Conservation (phyloP, 2,329 filamentous ascomycete species). For the Dryadomyces quercus-mongolicae region DNA sequence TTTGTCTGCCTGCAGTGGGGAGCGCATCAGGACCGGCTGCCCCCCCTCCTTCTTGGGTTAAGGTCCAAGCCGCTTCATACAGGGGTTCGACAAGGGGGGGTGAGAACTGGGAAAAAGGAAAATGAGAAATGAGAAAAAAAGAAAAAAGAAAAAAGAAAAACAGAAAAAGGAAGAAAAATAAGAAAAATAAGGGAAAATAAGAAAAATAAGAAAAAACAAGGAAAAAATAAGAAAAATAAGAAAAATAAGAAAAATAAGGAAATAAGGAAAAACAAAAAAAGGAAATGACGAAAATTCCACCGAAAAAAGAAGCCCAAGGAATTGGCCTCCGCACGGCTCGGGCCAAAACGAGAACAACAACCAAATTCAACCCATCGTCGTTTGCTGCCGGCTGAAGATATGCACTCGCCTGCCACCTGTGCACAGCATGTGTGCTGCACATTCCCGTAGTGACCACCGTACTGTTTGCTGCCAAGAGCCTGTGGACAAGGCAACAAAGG, state of each 20-base stretch:
- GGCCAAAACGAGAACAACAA: background rate
- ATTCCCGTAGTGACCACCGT: background rate
- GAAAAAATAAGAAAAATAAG: background rate
- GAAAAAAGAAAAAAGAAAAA: background rate
- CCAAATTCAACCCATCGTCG: background rate
- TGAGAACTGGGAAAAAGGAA: background rate
- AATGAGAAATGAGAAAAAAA: background rate
- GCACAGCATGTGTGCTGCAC: constrained; percentile 3
- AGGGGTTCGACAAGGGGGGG: background rate
- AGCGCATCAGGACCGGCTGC: background rate
- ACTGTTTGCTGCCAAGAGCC: constrained; percentile 4
- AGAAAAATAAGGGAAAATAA: constrained; percentile 10
- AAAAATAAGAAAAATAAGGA: background rate
- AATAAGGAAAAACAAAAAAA: constrained; percentile 6
- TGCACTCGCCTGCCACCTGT: constrained; percentile 1
- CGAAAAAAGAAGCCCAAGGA: background rate
- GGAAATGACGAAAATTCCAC: background rate
- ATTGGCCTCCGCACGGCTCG: background rate
- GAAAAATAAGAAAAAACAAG: constrained; percentile 3
- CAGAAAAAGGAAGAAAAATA: constrained; percentile 2
- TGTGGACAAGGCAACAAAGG: constrained; percentile 5
- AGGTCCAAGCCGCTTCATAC: constrained; percentile 2
- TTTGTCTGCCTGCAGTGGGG: background rate
- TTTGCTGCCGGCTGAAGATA: background rate
- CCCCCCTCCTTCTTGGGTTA: constrained; percentile 3